phyloP scores from a whole-genome alignment of 2,329 filamentous ascomycete species.

The Seiridium unicorne region DNA sequence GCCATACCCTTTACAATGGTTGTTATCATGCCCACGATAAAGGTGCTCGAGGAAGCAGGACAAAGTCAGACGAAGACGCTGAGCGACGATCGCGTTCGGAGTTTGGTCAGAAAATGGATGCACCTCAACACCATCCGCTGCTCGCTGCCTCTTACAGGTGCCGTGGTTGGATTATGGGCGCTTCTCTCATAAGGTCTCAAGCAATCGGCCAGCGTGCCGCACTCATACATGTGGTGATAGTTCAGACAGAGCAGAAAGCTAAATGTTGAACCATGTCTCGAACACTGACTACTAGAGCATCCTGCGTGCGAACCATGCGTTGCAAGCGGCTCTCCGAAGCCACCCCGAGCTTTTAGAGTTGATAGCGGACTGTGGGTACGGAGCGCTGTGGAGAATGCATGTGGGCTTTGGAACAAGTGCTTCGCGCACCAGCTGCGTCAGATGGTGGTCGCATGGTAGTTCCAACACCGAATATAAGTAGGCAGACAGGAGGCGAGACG shows the following conservation, averaged over 20 bases:
- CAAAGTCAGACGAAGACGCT: conserved; percentile 16
- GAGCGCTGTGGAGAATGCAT: no score
- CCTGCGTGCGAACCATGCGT: no score
- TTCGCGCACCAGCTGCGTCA: no score
- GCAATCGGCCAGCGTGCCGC: not conserved
- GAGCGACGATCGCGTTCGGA: conserved; percentile 20
- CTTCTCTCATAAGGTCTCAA: conserved; percentile 13
- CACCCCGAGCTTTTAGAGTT: no score
- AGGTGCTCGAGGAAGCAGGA: conserved; percentile 12
- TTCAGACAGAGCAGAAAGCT: not conserved
- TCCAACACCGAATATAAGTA: no score
- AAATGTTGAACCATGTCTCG: no score
- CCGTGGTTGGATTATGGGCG: conserved; percentile 26
- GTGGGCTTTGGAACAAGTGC: no score
- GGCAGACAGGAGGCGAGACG: no score
- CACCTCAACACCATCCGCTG: conserved; percentile 22
- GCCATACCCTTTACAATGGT: conserved; percentile 19
- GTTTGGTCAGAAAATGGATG: conserved; percentile 25
- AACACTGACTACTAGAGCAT: no score
- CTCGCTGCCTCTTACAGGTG: conserved; percentile 24
- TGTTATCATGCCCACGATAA: conserved; percentile 17
- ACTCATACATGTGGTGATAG: not conserved
- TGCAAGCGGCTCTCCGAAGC: no score
- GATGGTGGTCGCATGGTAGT: no score
- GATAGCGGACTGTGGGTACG: no score